Conservation (phyloP, 805 yeast genomes). For the Candida sphagnicola region DNA sequence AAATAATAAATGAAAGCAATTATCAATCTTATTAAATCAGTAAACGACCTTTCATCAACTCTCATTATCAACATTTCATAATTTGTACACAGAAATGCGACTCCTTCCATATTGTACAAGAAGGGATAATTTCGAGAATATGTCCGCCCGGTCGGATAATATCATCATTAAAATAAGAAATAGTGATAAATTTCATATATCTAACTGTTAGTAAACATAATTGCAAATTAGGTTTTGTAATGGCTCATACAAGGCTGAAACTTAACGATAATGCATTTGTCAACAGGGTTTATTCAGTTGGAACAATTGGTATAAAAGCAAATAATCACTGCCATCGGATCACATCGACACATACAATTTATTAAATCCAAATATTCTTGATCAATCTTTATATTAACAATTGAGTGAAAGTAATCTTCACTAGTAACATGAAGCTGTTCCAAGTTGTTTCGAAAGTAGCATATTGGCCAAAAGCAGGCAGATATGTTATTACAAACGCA, state of each 20-base stretch:
- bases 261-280: conserved; percentile 49
- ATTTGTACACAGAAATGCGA: conserved; percentile 44
- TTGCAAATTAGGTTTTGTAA: conserved; percentile 1
- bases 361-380: conserved; percentile 7
- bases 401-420: too few relatives aligned
- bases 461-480: too few relatives aligned
- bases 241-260: conserved; percentile 53
- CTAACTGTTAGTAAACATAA: conserved; percentile 16
- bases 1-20: conserved; percentile 1
- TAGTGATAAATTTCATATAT: conserved; percentile 8
- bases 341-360: conserved; percentile 20
- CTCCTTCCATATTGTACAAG: conserved; percentile 43
- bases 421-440: too few relatives aligned
- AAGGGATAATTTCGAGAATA: conserved; percentile 35
- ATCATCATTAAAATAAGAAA: conserved; percentile 31
- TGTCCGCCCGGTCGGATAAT: conserved; percentile 53
- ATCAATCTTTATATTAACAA: background rate
- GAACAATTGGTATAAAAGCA: conserved; percentile 48
- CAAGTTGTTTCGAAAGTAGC: too few relatives aligned
- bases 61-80: conserved; percentile 36
- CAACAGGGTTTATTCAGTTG: conserved; percentile 49
- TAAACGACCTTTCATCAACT: conserved; percentile 46
- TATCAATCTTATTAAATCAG: conserved; percentile 19
- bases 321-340: conserved; percentile 39
- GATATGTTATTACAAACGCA: too few relatives aligned